Base-by-base conservation (phyloP, 768 basidiomycete species). In the Leccinum barrowsii region DNA sequence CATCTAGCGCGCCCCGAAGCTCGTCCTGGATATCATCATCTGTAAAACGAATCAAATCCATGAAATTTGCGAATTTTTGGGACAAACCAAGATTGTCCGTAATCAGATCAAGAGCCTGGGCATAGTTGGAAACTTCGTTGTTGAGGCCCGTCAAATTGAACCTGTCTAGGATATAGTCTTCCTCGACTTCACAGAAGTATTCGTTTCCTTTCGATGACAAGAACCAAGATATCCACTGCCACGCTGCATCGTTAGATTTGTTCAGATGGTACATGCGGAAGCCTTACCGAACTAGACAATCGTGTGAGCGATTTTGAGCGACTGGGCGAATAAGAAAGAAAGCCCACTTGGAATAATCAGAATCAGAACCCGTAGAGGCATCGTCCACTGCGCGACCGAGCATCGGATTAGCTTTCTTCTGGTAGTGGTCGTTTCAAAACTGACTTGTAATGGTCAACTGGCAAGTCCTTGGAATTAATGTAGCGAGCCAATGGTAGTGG, bases 181-280 rank as follows among this genome's bases (percentile, higher is more conserved):
- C 97, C 71, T 98, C 97, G 61, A 98, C 94, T 78, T 98, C 95
- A 74, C 96, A 97, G 69, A 98, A 98, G 78, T 99, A 99, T 77
- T 99, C 97, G 72, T 99, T 98, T 58, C 97, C 95, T 72, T 97
- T 97, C 19, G 93, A 94, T 21, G 92, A 92, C 5, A 98, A 79
- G 69, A 98, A 97, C 94, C 94, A 98, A 4, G 94, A 93, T 65
- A 96, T 95, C 94, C 94, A 98, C 92, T 95, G 64, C 13, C 63
- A 22, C 47, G 24, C 30, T 54, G 17, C 6, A 3, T 52, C 26
- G 54, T 66, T 34, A 74, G 61, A 65, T 59, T 37, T 11, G 55
- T 53, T 46, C n/a, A 51, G 61, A 56, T 62, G 50, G 47, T 15
- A 40, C 46, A 22, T 37, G 35, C 60, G 62, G 65, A 48, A 63